These are phyloP conservation scores for Beta vulgaris DNA, from an alignment of 148 eudicot species.

Conservation along the genomic window DNA sequence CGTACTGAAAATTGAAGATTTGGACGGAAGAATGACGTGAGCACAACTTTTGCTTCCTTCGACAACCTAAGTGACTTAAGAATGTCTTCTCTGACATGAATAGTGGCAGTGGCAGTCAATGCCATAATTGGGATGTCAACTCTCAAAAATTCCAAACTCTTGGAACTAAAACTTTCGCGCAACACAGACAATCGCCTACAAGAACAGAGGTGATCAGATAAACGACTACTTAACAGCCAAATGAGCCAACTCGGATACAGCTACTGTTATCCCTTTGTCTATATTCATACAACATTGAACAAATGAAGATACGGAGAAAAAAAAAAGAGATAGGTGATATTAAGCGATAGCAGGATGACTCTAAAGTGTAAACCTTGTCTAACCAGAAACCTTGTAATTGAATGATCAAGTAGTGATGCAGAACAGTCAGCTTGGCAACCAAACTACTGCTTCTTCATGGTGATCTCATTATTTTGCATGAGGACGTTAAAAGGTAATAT, in stretches of 20 bases:
- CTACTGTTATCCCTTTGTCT: not conserved
- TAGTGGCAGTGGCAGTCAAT: constrained; percentile 91
- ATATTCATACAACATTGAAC: not conserved
- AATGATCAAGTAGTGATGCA: not conserved
- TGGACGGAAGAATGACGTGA: constrained; percentile 84
- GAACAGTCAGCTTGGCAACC: not conserved
- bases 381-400: not conserved
- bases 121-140: constrained; percentile 93
- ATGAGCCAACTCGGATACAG: not conserved
- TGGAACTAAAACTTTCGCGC: constrained; percentile 54
- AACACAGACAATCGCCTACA: constrained; percentile 71
- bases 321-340: not conserved
- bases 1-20: constrained; percentile 83
- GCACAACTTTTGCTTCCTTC: constrained; percentile 53
- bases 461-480: no score
- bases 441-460: not conserved
- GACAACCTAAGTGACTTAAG: constrained; percentile 68
- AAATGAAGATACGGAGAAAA: no score
- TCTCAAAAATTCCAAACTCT: constrained; percentile 51
- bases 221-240: not conserved
- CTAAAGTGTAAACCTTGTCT: not conserved
- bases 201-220: constrained; percentile 12
- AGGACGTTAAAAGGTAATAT: no score
- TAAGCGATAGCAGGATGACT: not conserved
- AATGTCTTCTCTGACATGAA: constrained; percentile 76